Evolutionary conservation across 768 basidiomycete species (phyloP).

Genomic region (Trametes punicea): DNA sequence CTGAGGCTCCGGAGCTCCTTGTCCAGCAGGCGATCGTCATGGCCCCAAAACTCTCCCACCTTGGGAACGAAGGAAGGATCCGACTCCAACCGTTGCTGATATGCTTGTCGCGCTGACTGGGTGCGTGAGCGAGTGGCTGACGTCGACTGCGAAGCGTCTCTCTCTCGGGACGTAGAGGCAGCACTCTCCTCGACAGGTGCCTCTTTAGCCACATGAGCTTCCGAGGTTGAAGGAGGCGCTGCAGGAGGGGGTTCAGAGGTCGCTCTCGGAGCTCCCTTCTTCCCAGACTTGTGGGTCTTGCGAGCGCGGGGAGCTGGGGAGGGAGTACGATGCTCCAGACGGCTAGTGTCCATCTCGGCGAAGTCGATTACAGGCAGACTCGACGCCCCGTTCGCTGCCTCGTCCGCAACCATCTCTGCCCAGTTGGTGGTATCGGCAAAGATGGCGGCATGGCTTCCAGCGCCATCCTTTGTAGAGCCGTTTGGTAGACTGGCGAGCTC

Average conservation of each 20-base stretch:
- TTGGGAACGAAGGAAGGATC: slow-evolving; percentile 90
- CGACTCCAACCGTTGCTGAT: slow-evolving; percentile 73
- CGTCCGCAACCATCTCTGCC: slow-evolving; percentile 85
- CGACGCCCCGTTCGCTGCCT: slow-evolving; percentile 57
- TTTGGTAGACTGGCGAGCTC: slow-evolving; percentile 19
- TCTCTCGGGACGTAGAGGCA: slow-evolving; percentile 38
- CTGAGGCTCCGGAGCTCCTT: slow-evolving; percentile 79
- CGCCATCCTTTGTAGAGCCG: slow-evolving; percentile 24
- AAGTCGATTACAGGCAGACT: slow-evolving; percentile 82
- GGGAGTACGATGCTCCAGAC: slow-evolving; percentile 27
- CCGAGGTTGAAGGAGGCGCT: slow-evolving; percentile 26
- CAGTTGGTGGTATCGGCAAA: slow-evolving; percentile 58
- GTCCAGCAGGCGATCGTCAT: slow-evolving; percentile 86
- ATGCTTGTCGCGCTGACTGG: slow-evolving; percentile 77
- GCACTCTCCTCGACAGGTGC: slow-evolving; percentile 30
- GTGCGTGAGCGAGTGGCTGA: slow-evolving; percentile 40
- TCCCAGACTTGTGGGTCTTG: slow-evolving; percentile 25
- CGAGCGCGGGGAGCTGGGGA: slow-evolving; percentile 21
- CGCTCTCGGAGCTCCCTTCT: slow-evolving; percentile 31
- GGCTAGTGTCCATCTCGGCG: slow-evolving; percentile 47
- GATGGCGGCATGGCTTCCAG: slow-evolving; percentile 37
- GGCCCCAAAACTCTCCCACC: slow-evolving; percentile 92
- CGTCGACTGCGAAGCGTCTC: slow-evolving; percentile 28
- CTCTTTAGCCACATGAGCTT: slow-evolving; percentile 21
- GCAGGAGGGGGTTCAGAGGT: slow-evolving; percentile 37